phyloP scores from a whole-genome alignment of 805 yeast genomes.

The Candida mattraensis region DNA sequence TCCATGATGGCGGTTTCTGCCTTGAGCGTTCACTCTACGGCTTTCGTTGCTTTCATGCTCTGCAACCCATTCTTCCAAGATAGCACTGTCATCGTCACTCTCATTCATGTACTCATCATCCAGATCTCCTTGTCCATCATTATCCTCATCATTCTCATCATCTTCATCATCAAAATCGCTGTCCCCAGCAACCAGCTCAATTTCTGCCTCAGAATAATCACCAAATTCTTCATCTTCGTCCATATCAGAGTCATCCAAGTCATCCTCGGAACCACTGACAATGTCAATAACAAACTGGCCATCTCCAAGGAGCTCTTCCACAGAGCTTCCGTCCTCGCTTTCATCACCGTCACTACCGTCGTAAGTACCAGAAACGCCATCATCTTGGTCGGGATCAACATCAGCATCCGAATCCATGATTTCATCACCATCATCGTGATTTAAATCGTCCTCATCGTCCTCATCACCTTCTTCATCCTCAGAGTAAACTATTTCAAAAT shows the following conservation, averaged over 20 bases:
- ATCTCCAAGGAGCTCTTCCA: constrained; percentile 26
- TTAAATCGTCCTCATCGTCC: constrained; percentile 15
- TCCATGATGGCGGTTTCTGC: constrained; percentile 2
- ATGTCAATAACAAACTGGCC: constrained; percentile 30
- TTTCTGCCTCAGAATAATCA: constrained; percentile 18
- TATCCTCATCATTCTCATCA: constrained; percentile 27
- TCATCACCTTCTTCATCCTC: constrained; percentile 28
- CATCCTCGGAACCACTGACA: constrained; percentile 30
- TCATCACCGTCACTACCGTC: constrained; percentile 22
- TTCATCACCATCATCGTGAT: constrained; percentile 16
- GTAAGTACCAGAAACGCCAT: no score
- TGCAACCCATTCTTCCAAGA: constrained; percentile 34
- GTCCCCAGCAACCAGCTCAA: constrained; percentile 18
- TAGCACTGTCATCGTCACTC: constrained; percentile 32
- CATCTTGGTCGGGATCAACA: constrained; percentile 24
- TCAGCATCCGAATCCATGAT: constrained; percentile 15
- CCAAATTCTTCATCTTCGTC: constrained; percentile 27
- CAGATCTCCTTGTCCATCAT: constrained; percentile 4
- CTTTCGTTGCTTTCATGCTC: constrained; percentile 29
- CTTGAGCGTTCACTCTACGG: constrained; percentile 15
- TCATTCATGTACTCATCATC: constrained; percentile 16
- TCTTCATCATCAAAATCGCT: constrained; percentile 20
- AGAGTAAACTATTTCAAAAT: constrained; percentile 31
- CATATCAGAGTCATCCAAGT: constrained; percentile 18
- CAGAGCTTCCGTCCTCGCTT: constrained; percentile 22